Base-by-base conservation (phyloP, 495 filamentous ascomycete genomes). In the Hypoxylon cercidicola region DNA sequence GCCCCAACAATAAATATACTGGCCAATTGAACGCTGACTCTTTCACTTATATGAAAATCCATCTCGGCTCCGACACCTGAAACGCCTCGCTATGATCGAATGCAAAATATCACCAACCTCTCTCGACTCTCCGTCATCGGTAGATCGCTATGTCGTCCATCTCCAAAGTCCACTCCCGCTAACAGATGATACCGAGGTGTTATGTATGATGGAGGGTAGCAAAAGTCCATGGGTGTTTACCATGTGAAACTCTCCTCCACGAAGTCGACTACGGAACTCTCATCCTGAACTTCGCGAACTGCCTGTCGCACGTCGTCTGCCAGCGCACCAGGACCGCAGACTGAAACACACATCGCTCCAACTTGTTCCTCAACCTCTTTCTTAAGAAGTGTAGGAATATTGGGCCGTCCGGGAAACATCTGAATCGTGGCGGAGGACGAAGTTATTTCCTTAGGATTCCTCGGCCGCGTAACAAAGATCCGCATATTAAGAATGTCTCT, bases 171-270 rank as follows among this genome's bases (percentile, higher is more conserved):
- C 12, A 40, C 2, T 5, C 1, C 13, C 37, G 16, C 16, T 43
- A 18, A 43, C 20, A 6, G 20, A 10, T 19, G 23, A 21, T 45
- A 11, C 32, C 10, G 5, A 20, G 16, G 9, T 43, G 11, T 9
- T 16, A 18, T 6, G 20, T n/a, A 25, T 25, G 23, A 25, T 25
- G 5, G 5, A 5, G 23, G 23, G 23, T 18, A 43, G 16, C 8
- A 43, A 19, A 43, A 11, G 4, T 19, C 13, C 0, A 19, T 10
- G 16, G 7, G 8, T 6, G 12, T 64, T 69, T 66, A 97, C 93
- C 93, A 97, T 1, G 90, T 90, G 76, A 97, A 97, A 54, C 85
- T 88, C 76, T 98, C 93, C 76, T 97, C 92, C 34, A 92, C 79
- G 66, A 93, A 93, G 69, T 96, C 91, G 16, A 97, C 80, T 8